Percentiles rank a stretch among this genome's conserved stretches.
Conservation (phyloP, 148 eudicot species). For the Chenopodium formosanum region DNA sequence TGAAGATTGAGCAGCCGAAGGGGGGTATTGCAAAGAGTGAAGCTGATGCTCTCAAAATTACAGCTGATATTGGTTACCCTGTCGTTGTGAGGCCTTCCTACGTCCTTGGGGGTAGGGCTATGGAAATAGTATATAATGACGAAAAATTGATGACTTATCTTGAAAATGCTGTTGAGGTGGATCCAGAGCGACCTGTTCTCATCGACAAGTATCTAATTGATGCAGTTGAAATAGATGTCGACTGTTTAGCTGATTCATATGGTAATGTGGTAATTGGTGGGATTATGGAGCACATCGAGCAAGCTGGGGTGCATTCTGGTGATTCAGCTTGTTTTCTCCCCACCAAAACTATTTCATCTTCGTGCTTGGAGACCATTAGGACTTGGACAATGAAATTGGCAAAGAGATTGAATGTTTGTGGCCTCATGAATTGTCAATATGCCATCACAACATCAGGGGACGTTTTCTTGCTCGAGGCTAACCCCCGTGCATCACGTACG, state of each 20-base stretch:
- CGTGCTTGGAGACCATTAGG: conserved; percentile 70
- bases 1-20: conserved; percentile 81
- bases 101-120: conserved; percentile 92
- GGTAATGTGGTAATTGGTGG: conserved; percentile 98
- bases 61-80: conserved; percentile 92
- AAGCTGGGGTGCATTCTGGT: conserved; percentile 98
- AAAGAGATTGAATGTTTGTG: conserved; percentile 77
- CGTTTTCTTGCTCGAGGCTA: conserved; percentile 92
- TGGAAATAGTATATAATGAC: conserved; percentile 96
- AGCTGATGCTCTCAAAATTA: conserved; percentile 76
- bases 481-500: conserved; percentile 95
- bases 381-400: conserved; percentile 92
- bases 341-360: conserved; percentile 63
- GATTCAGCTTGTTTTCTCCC: conserved; percentile 95
- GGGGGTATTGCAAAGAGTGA: conserved; percentile 96
- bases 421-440: conserved; percentile 96
- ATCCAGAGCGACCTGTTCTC: conserved; percentile 90
- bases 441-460: conserved; percentile 82
- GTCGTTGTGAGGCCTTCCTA: conserved; percentile 97
- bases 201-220: conserved; percentile 79
- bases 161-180: conserved; percentile 84
- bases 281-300: conserved; percentile 98
- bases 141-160: conserved; percentile 75
- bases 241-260: conserved; percentile 72
- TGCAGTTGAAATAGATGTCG: conserved; percentile 89